Conservation (phyloP, 2,329 filamentous ascomycete species). For the Penicillium digitatum region DNA sequence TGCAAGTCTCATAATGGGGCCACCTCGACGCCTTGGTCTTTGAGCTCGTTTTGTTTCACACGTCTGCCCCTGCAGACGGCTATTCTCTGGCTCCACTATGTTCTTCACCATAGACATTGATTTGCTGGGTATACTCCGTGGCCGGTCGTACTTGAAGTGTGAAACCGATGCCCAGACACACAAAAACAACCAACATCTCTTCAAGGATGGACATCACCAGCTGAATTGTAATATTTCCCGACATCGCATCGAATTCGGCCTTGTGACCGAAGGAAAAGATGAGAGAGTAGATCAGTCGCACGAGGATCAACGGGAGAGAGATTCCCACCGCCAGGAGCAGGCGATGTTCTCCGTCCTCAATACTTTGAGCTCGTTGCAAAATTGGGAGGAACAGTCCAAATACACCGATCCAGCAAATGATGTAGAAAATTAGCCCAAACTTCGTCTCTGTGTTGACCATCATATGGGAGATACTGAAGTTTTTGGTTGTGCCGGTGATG, state of each 20-base stretch:
- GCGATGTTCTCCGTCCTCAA: constrained; percentile 27
- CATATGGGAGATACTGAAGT: neutral
- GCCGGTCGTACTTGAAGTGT: constrained; percentile 12
- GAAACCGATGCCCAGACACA: constrained; percentile 26
- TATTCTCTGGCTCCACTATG: neutral
- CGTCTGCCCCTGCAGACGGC: neutral
- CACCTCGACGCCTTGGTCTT: neutral
- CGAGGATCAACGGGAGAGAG: constrained; percentile 29
- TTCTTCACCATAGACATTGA: neutral
- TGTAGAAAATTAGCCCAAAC: neutral
- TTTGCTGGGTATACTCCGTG: neutral
- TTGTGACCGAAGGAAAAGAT: constrained; percentile 26
- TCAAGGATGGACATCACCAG: constrained; percentile 31
- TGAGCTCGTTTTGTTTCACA: neutral
- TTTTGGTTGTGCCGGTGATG: neutral
- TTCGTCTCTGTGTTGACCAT: neutral
- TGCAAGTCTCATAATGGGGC: neutral
- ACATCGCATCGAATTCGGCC: constrained; percentile 22
- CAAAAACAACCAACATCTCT: constrained; percentile 30
- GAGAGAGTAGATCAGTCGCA: constrained; percentile 32
- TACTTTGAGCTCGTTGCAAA: constrained; percentile 20
- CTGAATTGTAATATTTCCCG: constrained; percentile 24
- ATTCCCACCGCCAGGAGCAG: constrained; percentile 28
- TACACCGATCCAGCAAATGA: neutral
- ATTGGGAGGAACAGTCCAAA: constrained; percentile 1